phyloP scores from a whole-genome alignment of 352 stramenopile species.

The Phytophthora constricta region DNA sequence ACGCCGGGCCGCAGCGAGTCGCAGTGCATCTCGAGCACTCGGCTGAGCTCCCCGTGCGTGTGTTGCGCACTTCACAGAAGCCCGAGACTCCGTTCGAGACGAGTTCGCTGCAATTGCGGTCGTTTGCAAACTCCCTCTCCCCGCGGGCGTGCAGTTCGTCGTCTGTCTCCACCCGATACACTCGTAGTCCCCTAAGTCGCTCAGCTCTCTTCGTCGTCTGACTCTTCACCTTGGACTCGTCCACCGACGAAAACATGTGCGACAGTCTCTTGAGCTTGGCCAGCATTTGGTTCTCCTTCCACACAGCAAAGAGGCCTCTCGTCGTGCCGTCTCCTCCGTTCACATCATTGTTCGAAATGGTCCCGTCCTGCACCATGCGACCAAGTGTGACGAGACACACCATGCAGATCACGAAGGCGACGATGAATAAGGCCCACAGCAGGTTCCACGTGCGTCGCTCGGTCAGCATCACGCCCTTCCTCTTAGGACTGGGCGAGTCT shows the following conservation, averaged over 20 bases:
- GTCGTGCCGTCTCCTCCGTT: conserved; percentile 31
- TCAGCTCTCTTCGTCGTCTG: conserved; percentile 25
- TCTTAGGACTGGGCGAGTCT: conserved; percentile 6
- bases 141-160: conserved; percentile 54
- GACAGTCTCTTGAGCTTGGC: conserved; percentile 48
- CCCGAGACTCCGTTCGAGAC: conserved; percentile 50
- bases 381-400: conserved; percentile 58
- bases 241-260: conserved; percentile 45
- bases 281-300: conserved; percentile 51
- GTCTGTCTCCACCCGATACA: conserved; percentile 69
- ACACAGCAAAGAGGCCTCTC: conserved; percentile 42
- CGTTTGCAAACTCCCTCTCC: conserved; percentile 39
- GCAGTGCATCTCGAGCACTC: conserved; percentile 71
- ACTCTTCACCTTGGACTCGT: conserved; percentile 29
- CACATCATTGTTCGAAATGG: conserved; percentile 52
- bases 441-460: conserved; percentile 51
- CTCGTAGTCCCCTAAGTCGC: conserved; percentile 57
- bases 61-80: conserved; percentile 67
- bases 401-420: conserved; percentile 54
- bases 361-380: conserved; percentile 52
- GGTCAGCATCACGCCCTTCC: conserved; percentile 15
- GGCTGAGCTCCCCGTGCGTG: conserved; percentile 40
- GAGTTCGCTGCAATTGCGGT: conserved; percentile 50
- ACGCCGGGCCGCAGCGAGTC: conserved; percentile 55
- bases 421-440: conserved; percentile 53